These are phyloP conservation scores for Sphagnum tenellum DNA, from an alignment of 225 moss, liverwort and hornwort species.

Conservation along the genomic window DNA sequence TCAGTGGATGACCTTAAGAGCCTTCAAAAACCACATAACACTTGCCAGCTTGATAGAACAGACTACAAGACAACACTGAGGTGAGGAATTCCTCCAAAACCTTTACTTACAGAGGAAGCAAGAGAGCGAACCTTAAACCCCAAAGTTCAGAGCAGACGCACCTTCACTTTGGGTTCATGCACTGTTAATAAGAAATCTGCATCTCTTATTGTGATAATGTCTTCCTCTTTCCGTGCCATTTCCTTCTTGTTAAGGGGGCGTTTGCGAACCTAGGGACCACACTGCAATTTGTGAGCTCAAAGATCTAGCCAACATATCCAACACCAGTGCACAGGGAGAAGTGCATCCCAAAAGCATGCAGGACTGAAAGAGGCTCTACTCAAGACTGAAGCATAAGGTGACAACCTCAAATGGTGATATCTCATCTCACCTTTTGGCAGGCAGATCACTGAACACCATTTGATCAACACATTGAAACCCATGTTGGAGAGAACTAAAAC, in stretches of 20 bases:
- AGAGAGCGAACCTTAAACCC: too few species aligned
- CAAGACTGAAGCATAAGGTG: constrained; percentile 1
- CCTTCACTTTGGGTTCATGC: constrained; percentile 99
- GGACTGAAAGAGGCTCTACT: too few species aligned
- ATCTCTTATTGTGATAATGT: constrained; percentile 79
- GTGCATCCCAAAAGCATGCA: neutral
- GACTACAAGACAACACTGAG: too few species aligned
- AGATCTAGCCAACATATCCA: too few species aligned
- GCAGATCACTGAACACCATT: too few species aligned
- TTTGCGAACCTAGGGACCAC: constrained; percentile 65
- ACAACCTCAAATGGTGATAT: too few species aligned
- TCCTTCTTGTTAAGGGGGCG: constrained; percentile 96
- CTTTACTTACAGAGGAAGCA: neutral
- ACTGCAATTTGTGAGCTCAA: too few species aligned
- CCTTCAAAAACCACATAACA: neutral
- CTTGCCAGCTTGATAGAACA: neutral
- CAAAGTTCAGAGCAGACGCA: constrained; percentile 5
- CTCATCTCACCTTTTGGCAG: too few species aligned
- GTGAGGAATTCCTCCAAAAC: neutral
- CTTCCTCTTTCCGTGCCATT: constrained; percentile 86
- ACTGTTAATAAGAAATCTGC: constrained; percentile 69
- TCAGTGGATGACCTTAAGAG: too few species aligned
- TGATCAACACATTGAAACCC: too few species aligned
- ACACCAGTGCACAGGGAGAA: neutral
- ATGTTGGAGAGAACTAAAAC: too few species aligned